Conservation (phyloP, 2,329 filamentous ascomycete genomes). For the Ustilaginoidea virens region DNA sequence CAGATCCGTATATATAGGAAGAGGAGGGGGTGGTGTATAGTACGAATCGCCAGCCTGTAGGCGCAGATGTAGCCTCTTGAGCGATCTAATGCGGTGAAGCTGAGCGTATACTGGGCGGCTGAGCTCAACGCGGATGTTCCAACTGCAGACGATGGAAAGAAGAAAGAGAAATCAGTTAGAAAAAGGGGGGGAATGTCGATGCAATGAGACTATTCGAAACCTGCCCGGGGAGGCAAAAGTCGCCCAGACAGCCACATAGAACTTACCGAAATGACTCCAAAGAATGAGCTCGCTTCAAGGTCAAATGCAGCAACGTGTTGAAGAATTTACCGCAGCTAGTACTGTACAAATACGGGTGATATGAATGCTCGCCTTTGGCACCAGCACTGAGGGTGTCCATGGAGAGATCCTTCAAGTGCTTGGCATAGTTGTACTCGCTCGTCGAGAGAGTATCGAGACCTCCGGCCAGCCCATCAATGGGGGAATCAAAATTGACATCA, state of each 20-base stretch:
- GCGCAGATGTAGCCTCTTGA: conserved; percentile 40
- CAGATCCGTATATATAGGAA: conserved; percentile 19
- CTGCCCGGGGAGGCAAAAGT: too few relatives aligned
- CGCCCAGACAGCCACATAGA: not conserved
- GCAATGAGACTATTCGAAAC: too few relatives aligned
- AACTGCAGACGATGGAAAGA: conserved; percentile 27
- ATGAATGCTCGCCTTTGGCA: conserved; percentile 34
- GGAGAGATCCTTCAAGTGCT: conserved; percentile 37
- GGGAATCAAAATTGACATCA: conserved; percentile 31
- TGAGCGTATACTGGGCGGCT: conserved; percentile 40
- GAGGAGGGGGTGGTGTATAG: conserved; percentile 32
- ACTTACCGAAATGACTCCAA: conserved; percentile 42
- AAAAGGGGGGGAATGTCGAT: too few relatives aligned
- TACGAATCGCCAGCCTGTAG: conserved; percentile 42
- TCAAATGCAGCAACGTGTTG: conserved; percentile 42
- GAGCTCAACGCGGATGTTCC: conserved; percentile 50
- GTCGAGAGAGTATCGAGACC: conserved; percentile 46
- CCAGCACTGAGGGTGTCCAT: conserved; percentile 40
- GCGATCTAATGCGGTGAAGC: conserved; percentile 35
- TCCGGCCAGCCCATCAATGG: conserved; percentile 40
- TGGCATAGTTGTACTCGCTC: conserved; percentile 48
- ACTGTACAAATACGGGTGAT: conserved; percentile 37
- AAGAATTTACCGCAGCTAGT: conserved; percentile 47
- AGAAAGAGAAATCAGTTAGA: too few relatives aligned
- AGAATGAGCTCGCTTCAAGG: conserved; percentile 35